Base-by-base conservation (phyloP, 2,329 filamentous ascomycete species). In the Trichophaea hybrida region DNA sequence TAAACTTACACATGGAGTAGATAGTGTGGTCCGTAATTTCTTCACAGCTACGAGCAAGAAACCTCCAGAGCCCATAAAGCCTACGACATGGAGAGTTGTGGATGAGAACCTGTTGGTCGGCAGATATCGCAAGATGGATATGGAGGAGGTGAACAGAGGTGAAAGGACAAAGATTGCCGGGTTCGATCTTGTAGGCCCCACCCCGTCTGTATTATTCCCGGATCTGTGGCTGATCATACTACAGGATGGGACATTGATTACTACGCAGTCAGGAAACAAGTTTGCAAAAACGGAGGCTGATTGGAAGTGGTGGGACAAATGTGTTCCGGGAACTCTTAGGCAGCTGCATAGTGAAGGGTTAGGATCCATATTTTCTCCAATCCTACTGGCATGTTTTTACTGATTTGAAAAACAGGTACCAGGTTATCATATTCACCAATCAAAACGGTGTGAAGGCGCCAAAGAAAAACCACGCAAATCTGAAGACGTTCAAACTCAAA, bases 281-380 rank as follows among this genome's bases (percentile, higher is more conserved):
- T 91, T 91, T 69, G 78, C 81, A 2, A 78, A 78, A 55, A 80
- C 82, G 65, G 80, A 83, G 0, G 75, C 76, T 3, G 91, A 97
- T 70, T 98, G 93, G 93, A 88, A 87, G 71, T 98, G 93, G 93
- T 97, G 89, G 88, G 75, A 94, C 70, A 67, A 73, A 12, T 77
- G 74, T 15, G 86, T 97, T 0, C 88, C 88, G 0, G 73, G 72
- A 0, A 80, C 75, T 56, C 71, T 98, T 15, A 80, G 78, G 65
- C 75, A 82, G 61, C 75, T 97, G 1, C 79, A 88, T 68, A 75
- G 80, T 8, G 80, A 93, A 66, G 88, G 83, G 79, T 86, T 73
- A 13, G 43, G 35, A 68, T 5, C 24, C 33, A 13, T 40, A 43
- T 48, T 17, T 43, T 43, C 10, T 43, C 38, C 10, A 10, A 43